phyloP scores from a whole-genome alignment of 2,329 filamentous ascomycete species.

The Phyllosticta citribraziliensis region DNA sequence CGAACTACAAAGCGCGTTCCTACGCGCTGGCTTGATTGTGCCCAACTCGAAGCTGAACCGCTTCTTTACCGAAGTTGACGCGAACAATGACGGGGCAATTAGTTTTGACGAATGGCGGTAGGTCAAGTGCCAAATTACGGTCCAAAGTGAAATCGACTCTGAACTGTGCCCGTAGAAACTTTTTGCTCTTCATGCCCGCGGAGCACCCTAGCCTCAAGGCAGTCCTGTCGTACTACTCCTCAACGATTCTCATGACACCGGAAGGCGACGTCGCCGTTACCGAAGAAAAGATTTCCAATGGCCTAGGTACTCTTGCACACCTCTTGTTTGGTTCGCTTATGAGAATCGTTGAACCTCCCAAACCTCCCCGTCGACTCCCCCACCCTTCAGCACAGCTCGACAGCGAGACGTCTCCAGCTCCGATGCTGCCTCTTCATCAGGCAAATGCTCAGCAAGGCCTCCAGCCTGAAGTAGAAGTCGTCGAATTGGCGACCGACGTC shows the following conservation, averaged over 20 bases:
- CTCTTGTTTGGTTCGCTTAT: conserved; percentile 68
- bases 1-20: conserved; percentile 74
- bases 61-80: conserved; percentile 86
- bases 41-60: conserved; percentile 66
- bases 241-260: conserved; percentile 77
- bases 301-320: conserved; percentile 84
- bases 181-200: conserved; percentile 77
- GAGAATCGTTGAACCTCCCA: conserved; percentile 49
- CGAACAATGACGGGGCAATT: conserved; percentile 77
- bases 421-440: conserved; percentile 16
- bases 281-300: conserved; percentile 82
- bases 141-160: not conserved
- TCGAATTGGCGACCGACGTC: conserved; percentile 13
- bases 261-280: conserved; percentile 91
- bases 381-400: conserved; percentile 14
- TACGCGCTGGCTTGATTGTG: conserved; percentile 66
- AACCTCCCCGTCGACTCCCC: conserved; percentile 16
- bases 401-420: conserved; percentile 11
- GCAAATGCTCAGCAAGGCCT: conserved; percentile 21
- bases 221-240: conserved; percentile 83
- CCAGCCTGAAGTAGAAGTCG: conserved; percentile 17
- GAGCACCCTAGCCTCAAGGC: conserved; percentile 63
- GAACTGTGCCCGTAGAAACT: conserved; percentile 53
- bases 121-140: conserved; percentile 25
- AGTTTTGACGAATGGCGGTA: conserved; percentile 96